phyloP scores from a whole-genome alignment of 495 filamentous ascomycete species.

The Podospora fimiseda region DNA sequence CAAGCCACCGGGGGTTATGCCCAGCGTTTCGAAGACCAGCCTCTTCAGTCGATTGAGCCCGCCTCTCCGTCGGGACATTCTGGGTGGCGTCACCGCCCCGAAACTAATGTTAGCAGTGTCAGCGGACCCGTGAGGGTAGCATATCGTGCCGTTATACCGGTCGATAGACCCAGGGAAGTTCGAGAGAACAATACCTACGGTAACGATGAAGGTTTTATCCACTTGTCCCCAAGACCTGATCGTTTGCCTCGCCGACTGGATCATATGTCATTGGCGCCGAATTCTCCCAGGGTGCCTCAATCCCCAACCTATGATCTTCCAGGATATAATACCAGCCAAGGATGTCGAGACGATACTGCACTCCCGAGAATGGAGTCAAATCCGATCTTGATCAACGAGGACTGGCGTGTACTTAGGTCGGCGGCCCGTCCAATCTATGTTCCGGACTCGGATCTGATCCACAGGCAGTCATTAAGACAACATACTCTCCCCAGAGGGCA shows the following conservation, averaged over 20 bases:
- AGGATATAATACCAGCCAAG: slow-evolving; percentile 8
- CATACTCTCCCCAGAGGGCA: too few relatives aligned
- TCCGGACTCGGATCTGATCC: slow-evolving; percentile 7
- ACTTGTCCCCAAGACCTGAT: slow-evolving; percentile 18
- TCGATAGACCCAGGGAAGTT: not conserved
- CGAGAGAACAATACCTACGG: not conserved
- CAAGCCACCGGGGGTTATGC: slow-evolving; percentile 1
- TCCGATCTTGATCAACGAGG: slow-evolving; percentile 19
- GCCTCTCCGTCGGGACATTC: slow-evolving; percentile 14
- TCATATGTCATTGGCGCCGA: too few relatives aligned
- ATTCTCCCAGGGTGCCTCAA: too few relatives aligned
- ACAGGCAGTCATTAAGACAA: slow-evolving; percentile 4
- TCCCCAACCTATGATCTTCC: not conserved
- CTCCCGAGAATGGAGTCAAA: slow-evolving; percentile 13
- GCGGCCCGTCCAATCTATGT: slow-evolving; percentile 22
- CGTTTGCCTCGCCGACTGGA: too few relatives aligned
- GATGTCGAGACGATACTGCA: not conserved
- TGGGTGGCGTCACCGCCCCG: not conserved
- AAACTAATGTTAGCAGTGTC: not conserved
- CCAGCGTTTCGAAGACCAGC: slow-evolving; percentile 32
- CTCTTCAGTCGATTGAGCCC: slow-evolving; percentile 38
- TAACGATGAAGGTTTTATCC: slow-evolving; percentile 22
- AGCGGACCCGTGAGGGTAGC: not conserved
- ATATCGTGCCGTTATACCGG: not conserved
- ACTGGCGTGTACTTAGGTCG: slow-evolving; percentile 19